Evolutionary conservation across 2,329 filamentous ascomycete species (phyloP), one percentile per base, ranked within the genome.

Genomic region (Phialophora verrucosa): DNA sequence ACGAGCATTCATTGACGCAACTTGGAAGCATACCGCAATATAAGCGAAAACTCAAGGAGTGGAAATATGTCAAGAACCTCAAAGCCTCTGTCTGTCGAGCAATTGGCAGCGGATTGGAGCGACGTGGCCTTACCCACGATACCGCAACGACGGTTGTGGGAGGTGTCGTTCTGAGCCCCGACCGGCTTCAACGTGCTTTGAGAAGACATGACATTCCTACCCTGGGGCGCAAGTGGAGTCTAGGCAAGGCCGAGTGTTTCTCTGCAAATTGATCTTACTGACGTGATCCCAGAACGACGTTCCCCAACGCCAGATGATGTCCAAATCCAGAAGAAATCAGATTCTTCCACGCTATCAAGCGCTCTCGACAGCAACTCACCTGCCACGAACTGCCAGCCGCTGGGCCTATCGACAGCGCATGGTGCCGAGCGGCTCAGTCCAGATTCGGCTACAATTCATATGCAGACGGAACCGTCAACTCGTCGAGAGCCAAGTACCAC

Each of bases 31-130:
- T 50, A 29, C 31, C 35, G 12, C 63, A 62, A 25, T 62, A 65
- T 29, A 65, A 65, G 27, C 59, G 63, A 27, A 65, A 65, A 27
- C 38, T 65, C 17, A 62, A 53, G 29, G 25, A 61, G 58, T 65
- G 63, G 63, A 20, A 53, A 23, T 62, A 57, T 32, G 35, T 11
- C n/a, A 65, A 65, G 38, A 62, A 65, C 29, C 53, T 50, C 38
- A 65, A 65, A 42, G 38, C 51, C n/a, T 57, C 51, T 27, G 31
- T 32, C 14, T 65, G 58, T 32, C 44, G 47, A 23, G 58, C 29
- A 4, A 42, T 62, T 49, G 50, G 38, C 0, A 54, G n/a, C n/a
- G 47, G 42, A 17, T 31, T 64, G 44, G 29, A 47, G 2, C 62
- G 54, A 5, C 62, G 55, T 23, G n/a, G 62, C 31, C 47, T 64